Percentiles rank a stretch among this genome's conserved stretches.
phyloP scores from a whole-genome alignment of 228 moss, liverwort and hornwort genomes.

The Sphagnum fallax region DNA sequence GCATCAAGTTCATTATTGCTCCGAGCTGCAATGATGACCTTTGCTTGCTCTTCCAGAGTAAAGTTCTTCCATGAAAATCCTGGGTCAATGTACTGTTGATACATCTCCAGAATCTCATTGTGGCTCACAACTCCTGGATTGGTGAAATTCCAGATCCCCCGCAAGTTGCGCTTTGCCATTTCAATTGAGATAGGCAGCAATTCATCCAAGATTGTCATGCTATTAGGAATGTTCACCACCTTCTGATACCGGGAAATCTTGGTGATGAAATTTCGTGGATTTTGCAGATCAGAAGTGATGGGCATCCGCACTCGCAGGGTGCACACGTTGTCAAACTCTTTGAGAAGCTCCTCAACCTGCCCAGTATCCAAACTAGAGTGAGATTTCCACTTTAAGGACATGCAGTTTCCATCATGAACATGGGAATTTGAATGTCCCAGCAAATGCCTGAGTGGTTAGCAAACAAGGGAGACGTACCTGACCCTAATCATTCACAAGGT shows the following conservation, averaged over 20 bases:
- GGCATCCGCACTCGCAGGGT: slow-evolving; percentile 88
- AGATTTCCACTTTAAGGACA: too few relatives aligned
- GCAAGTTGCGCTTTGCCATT: slow-evolving; percentile 87
- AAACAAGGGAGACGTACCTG: too few relatives aligned
- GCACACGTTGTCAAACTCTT: slow-evolving; percentile 81
- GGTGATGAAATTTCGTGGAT: slow-evolving; percentile 87
- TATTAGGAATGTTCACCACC: slow-evolving; percentile 94
- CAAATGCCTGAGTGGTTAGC: too few relatives aligned
- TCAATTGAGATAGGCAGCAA: slow-evolving; percentile 75
- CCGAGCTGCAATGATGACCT: slow-evolving; percentile 84
- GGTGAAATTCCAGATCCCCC: slow-evolving; percentile 92
- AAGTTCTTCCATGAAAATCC: slow-evolving; percentile 75
- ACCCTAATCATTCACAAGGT: too few relatives aligned
- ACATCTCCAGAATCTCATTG: slow-evolving; percentile 92
- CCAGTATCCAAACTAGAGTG: too few relatives aligned
- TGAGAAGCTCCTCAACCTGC: slow-evolving; percentile 82
- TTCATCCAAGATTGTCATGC: slow-evolving; percentile 89
- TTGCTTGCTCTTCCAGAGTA: slow-evolving; percentile 83
- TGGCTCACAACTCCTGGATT: slow-evolving; percentile 91
- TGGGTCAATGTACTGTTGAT: slow-evolving; percentile 78
- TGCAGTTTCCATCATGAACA: too few relatives aligned
- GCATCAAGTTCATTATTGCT: slow-evolving; percentile 97
- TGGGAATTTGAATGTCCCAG: too few relatives aligned
- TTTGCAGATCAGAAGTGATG: slow-evolving; percentile 72
- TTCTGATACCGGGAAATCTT: slow-evolving; percentile 82